Base-by-base conservation (phyloP, 768 basidiomycete genomes). In the Terana coerulea region DNA sequence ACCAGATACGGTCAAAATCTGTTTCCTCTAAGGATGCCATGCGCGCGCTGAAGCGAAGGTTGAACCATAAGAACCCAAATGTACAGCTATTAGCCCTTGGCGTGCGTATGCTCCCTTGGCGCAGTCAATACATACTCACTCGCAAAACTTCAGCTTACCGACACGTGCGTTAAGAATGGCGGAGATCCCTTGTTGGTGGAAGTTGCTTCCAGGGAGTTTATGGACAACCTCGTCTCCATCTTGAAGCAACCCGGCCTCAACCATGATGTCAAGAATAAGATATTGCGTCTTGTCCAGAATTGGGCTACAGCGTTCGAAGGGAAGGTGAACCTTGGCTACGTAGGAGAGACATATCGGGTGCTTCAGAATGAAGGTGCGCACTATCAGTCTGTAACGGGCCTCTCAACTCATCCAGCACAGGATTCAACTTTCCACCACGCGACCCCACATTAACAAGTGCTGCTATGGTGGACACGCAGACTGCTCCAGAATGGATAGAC, bases 401-500 rank as follows among this genome's bases (percentile, higher is more conserved):
- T 44, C 11, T 19, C 29, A n/a, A 35, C 40, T 24, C 12, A 11
- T 42, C 7, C 12, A 21, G 24, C 31, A 40, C 62, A 90, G 89
- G 89, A n/a, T 89, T 78, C 68, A 81, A 75, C 47, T 95, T 93
- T 67, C 94, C 93, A 29, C 88, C 89, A 0, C 84, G 84, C 60
- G 89, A 93, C 60, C 72, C 78, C 29, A 75, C 80, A 2, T 64
- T 80, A 12, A 79, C 85, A 9, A 86, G 79, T 47, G 81, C 90
- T 19, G 89, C 85, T 11, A 91, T 94, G 88, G 88, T 92, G 4
- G 89, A 93, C 63, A 93, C 93, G 0, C 80, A 87, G 60, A 91
- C 86, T 0, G 90, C 97, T 0, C 97, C 97, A 1, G 91, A 95
- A 64, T 99, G 97, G 97, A 88, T 92, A 37, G 95, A 98, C 65